Evolutionary conservation across 805 yeast species (phyloP).

Genomic region (Brettanomyces anomalus): DNA sequence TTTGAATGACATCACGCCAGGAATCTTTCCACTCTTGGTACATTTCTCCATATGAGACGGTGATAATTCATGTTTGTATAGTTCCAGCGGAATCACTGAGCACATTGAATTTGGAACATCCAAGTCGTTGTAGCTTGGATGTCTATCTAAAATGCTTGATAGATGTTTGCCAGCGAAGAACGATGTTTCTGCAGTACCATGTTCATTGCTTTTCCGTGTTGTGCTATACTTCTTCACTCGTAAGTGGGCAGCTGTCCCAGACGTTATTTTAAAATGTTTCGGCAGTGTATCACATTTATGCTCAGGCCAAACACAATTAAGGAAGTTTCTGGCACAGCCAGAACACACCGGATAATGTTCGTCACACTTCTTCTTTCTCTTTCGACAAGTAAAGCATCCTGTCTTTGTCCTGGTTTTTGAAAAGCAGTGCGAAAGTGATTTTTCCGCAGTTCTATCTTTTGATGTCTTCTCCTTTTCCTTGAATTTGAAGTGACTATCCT

Average conservation of each 20-base stretch:
- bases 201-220: not conserved
- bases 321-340: slow-evolving; percentile 26
- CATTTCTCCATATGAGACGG: slow-evolving; percentile 1
- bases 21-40: slow-evolving; percentile 4
- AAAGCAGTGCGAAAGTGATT: not conserved
- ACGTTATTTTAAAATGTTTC: slow-evolving; percentile 16
- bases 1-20: slow-evolving; percentile 6
- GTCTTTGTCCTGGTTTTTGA: slow-evolving; percentile 20
- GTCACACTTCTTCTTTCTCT: slow-evolving; percentile 30
- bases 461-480: not conserved
- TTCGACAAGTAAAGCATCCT: slow-evolving; percentile 30
- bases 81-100: slow-evolving; percentile 17
- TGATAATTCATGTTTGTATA: slow-evolving; percentile 14
- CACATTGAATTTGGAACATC: slow-evolving; percentile 21
- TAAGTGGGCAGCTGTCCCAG: slow-evolving; percentile 9
- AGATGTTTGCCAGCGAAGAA: not conserved
- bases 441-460: not conserved
- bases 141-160: not conserved
- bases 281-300: slow-evolving; percentile 18
- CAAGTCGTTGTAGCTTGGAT: slow-evolving; percentile 2
- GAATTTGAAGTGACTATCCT: not conserved
- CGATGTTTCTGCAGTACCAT: not conserved
- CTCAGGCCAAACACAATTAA: slow-evolving; percentile 27
- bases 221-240: not conserved
- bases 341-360: slow-evolving; percentile 25